A percentile compares a stretch with the other conserved stretches of the same genome.
phyloP scores from a whole-genome alignment of 306 rosid genomes.

The Cicer pinnatifidum region DNA sequence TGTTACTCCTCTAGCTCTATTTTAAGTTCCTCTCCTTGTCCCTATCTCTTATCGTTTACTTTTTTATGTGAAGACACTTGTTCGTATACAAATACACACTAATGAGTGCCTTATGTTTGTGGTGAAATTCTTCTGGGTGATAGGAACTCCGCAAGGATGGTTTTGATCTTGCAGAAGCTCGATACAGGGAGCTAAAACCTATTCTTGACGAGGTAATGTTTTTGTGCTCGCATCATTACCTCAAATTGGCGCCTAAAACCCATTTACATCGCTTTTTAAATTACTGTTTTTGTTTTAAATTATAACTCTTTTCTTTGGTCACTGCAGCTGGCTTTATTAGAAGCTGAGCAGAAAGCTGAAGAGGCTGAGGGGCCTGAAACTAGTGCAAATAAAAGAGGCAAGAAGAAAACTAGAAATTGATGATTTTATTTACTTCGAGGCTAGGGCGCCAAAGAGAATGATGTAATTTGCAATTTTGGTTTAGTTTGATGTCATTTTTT shows the following conservation, averaged over 20 bases:
- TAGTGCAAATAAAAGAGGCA: constrained; percentile 77
- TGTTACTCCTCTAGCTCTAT: constrained; percentile 19
- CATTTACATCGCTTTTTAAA: background rate
- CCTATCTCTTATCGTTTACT: background rate
- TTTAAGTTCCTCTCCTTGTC: background rate
- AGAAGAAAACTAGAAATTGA: constrained; percentile 72
- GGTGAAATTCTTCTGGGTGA: constrained; percentile 38
- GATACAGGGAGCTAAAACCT: constrained; percentile 91
- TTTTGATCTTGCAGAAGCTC: constrained; percentile 90
- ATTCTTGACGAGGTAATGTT: constrained; percentile 89
- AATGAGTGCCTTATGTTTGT: constrained; percentile 26
- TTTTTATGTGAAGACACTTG: background rate
- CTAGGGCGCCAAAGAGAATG: constrained; percentile 33
- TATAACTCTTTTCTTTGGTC: constrained; percentile 29
- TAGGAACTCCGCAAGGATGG: constrained; percentile 99
- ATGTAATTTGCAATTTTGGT: constrained; percentile 53
- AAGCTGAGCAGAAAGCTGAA: constrained; percentile 93
- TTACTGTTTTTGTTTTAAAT: constrained; percentile 12
- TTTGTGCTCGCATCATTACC: constrained; percentile 16
- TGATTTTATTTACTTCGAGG: constrained; percentile 15
- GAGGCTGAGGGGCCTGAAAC: constrained; percentile 84
- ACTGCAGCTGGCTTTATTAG: constrained; percentile 81
- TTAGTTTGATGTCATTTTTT: constrained; percentile 41
- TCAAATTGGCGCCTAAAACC: constrained; percentile 2
- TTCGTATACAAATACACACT: constrained; percentile 15